These are phyloP conservation scores for Lactifluus volemus DNA, from an alignment of 768 basidiomycete genomes.

Conservation along the genomic window DNA sequence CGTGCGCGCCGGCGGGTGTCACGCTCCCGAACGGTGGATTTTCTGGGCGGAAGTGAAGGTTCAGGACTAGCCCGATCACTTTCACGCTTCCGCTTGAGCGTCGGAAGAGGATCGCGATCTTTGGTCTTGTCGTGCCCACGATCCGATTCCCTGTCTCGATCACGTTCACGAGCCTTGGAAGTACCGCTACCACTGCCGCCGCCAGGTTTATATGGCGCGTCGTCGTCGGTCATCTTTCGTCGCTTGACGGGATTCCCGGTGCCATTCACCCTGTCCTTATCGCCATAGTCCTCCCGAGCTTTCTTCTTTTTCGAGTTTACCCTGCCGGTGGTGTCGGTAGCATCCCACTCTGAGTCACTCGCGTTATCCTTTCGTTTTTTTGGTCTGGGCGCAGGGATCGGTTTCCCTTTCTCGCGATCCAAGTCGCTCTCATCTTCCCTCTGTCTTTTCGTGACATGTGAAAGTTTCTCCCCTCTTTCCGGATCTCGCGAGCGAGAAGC, in stretches of 20 bases:
- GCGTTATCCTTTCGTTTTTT: constrained; percentile 15
- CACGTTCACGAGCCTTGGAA: constrained; percentile 18
- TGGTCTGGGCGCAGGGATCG: neutral
- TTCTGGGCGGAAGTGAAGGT: neutral
- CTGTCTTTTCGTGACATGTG: constrained; percentile 1
- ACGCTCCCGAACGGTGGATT: constrained; percentile 3
- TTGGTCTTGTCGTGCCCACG: constrained; percentile 11
- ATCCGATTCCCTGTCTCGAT: constrained; percentile 15
- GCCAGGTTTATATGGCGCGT: constrained; percentile 15
- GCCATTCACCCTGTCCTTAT: constrained; percentile 17
- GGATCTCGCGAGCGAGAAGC: constrained; percentile 17
- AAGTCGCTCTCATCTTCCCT: constrained; percentile 11
- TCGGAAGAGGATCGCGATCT: constrained; percentile 12
- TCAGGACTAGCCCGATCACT: constrained; percentile 26
- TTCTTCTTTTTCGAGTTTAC: constrained; percentile 23
- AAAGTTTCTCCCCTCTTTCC: constrained; percentile 10
- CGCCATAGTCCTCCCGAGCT: constrained; percentile 19
- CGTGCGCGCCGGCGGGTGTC: constrained; percentile 14
- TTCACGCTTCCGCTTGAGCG: constrained; percentile 37
- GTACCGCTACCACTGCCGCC: neutral
- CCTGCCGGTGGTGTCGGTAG: constrained; percentile 9
- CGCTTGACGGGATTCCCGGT: constrained; percentile 8
- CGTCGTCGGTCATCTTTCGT: constrained; percentile 16
- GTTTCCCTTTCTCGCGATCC: constrained; percentile 7
- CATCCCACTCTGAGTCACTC: constrained; percentile 18